Base-by-base conservation (phyloP, 1,284 basidiomycete species). In the Microbotryomycetes sp. region DNA sequence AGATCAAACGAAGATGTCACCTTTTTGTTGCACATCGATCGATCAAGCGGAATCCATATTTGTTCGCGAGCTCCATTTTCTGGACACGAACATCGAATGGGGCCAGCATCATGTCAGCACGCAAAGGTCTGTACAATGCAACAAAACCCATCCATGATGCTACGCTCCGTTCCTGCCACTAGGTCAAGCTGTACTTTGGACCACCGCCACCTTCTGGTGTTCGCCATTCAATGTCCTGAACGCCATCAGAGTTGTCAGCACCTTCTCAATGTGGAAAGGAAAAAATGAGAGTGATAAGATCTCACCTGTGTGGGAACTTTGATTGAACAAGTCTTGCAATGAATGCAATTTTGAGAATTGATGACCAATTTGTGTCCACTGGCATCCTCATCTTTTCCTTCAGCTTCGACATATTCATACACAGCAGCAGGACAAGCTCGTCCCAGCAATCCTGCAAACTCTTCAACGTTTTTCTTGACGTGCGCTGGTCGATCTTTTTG, bases 391-490 rank as follows among this genome's bases (percentile, higher is more conserved):
- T 82, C 80, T 16, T 74, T 79, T 5, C 79, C 82, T 47, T 82
- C 83, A 1, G 76, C 60, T 62, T 82, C 86, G 16, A 94, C 87
- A 74, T 98, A 98, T 79, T 98, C 94, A 77, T 98, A 98, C 30
- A 98, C 96, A 3, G 86, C 90, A 0, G 96, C 96, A 0, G 94
- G 96, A 77, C 96, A 98, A 19, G 87, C 93, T 7, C 86, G 81
- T 2, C 87, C 89, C 26, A 98, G 81, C 29, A 97, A 78, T 19
- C 92, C 92, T 2, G 87, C 94, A 74, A 85, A 98, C 69, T 89
- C 83, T 22, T 79, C 80, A 0, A 88, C 84, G 75, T 97, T 97
- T 58, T 78, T 78, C 69, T 83, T 77, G 4, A 75, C 74, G 76
- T 98, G 96, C 31, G 82, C 76, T 50, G 81, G 77, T 56, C 78